These are phyloP conservation scores for Rhododendron williamsianum DNA, from an alignment of 148 eudicot species.

Conservation along the genomic window DNA sequence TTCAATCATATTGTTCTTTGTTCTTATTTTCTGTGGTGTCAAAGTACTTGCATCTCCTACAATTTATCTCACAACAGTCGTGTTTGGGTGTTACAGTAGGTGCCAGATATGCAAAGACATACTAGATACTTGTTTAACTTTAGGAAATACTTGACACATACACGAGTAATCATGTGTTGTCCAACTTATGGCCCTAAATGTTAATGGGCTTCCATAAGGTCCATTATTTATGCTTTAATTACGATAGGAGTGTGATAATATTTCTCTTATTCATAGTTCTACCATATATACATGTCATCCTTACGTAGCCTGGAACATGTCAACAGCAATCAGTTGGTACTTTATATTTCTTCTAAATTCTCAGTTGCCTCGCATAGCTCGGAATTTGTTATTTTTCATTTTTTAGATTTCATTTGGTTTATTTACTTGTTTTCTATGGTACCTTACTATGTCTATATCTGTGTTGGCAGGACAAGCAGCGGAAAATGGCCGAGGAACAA, in stretches of 20 bases:
- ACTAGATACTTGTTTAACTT: neutral
- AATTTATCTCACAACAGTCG: neutral
- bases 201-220: neutral
- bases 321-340: neutral
- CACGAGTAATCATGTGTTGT: neutral
- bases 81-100: neutral
- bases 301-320: neutral
- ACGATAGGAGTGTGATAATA: neutral
- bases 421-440: neutral
- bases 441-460: neutral
- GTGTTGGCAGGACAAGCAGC: slow-evolving; percentile 67
- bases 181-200: neutral
- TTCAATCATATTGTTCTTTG: neutral
- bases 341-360: neutral
- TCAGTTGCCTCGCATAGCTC: neutral
- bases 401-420: neutral
- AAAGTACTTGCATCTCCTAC: neutral
- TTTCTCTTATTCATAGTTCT: neutral
- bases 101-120: neutral
- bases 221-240: neutral
- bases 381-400: neutral
- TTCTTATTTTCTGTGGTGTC: neutral
- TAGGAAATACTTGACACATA: neutral
- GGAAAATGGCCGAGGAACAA: slow-evolving; percentile 79
- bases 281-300: neutral